Evolutionary conservation across 176 grass and related monocot species (phyloP), one percentile per base, ranked within the genome.

Genomic region (Zea luxurians): DNA sequence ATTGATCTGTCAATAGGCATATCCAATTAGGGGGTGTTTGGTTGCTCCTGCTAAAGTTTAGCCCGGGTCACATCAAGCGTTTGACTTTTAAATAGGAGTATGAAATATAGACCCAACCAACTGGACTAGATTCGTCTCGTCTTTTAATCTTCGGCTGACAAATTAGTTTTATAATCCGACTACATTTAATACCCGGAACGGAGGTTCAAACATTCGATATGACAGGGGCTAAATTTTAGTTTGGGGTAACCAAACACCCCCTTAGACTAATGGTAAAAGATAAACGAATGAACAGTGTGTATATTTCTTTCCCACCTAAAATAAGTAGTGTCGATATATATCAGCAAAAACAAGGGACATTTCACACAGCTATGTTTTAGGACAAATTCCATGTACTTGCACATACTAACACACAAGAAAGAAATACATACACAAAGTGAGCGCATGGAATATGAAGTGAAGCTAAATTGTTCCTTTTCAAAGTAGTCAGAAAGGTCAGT

Each of bases 291-390:
- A 47, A 16, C 21, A 47, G n/a, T 48, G 17, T 37, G 34, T 4
- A 70, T 48, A 82, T 63, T 78, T 65, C 18, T 70, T 70, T 70
- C 44, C 44, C 50, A 10, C n/a, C 36, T 35, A 43, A 78, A 49
- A 46, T 8, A 17, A 54, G 55, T 44, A 13, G 13, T 16, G 42
- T 7, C 27, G 66, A 6, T 27, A 34, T 15, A 70, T 35, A 35
- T 70, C n/a, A 49, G 70, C 44, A 81, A 52, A 52, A 81, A 60
- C 18, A 86, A 86, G 37, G 40, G 40, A 64, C 20, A 57, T 63
- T 76, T 70, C 37, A 62, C 3, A 61, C 15, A n/a, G 27, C 21
- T 6, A 21, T 3, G 6, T 71, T 68, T 10, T 70, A 84, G 55
- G 36, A 54, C 2, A 78, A 21, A 52, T 3, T 34, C 5, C 37